A percentile compares a stretch with the other conserved stretches of the same genome.
phyloP scores from a whole-genome alignment of 2,329 filamentous ascomycete genomes.

The Pseudocercospora ulei region DNA sequence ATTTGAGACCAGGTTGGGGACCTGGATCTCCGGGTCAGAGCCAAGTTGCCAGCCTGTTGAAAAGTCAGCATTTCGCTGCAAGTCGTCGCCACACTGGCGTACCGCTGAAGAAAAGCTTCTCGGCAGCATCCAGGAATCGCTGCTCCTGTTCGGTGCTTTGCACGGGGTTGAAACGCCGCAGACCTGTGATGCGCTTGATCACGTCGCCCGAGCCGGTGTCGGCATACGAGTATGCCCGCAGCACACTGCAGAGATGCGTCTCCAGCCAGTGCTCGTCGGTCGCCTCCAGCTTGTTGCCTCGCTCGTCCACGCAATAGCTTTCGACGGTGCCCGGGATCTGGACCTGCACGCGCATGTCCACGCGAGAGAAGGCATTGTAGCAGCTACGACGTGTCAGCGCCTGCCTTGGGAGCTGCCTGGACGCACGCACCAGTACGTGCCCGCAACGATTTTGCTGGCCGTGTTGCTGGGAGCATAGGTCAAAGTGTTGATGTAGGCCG shows the following conservation, averaged over 20 bases:
- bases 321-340: conserved; percentile 94
- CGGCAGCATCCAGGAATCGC: conserved; percentile 85
- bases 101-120: conserved; percentile 92
- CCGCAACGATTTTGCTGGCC: conserved; percentile 81
- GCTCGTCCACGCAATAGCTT: conserved; percentile 94
- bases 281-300: conserved; percentile 85
- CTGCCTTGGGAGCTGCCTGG: neutral
- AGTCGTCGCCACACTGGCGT: conserved; percentile 11
- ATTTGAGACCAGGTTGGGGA: conserved; percentile 92
- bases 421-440: conserved; percentile 70
- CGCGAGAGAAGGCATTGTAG: conserved; percentile 96
- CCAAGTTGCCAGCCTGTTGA: conserved; percentile 77
- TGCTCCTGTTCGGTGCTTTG: conserved; percentile 98
- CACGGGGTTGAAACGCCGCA: conserved; percentile 91
- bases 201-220: conserved; percentile 90
- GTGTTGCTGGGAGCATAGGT: conserved; percentile 82
- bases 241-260: conserved; percentile 89
- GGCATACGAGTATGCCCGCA: conserved; percentile 91
- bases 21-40: conserved; percentile 92
- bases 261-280: conserved; percentile 94
- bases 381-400: conserved; percentile 49
- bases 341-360: conserved; percentile 97
- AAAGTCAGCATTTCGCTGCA: too few species aligned
- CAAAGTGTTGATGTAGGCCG: conserved; percentile 95
- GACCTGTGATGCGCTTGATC: conserved; percentile 95